A percentile compares a stretch with the other conserved stretches of the same genome.
Evolutionary conservation across 176 grass and related monocot species (phyloP).

Genomic region (Guadua angustifolia): DNA sequence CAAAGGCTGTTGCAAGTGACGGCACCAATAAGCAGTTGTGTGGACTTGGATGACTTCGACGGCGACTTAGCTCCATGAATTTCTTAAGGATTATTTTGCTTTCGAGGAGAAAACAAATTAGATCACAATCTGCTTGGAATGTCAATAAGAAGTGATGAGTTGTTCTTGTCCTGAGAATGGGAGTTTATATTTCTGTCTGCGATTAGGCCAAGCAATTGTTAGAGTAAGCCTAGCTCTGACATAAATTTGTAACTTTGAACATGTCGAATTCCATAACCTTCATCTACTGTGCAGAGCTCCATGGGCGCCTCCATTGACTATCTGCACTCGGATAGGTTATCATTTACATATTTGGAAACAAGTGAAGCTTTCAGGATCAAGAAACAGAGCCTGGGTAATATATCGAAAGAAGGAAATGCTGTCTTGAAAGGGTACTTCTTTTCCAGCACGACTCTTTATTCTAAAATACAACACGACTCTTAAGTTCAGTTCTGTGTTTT

Average conservation of each 20-base stretch:
- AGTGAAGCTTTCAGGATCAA: not conserved
- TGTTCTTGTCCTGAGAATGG: not conserved
- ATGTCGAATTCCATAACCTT: not conserved
- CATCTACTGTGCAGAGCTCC: not conserved
- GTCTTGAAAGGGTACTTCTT: not conserved
- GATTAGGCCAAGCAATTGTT: not conserved
- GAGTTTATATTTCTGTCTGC: not conserved
- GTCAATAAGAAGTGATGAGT: not conserved
- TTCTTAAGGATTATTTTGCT: not conserved
- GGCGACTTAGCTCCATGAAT: not conserved
- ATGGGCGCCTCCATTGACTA: not conserved
- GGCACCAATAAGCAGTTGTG: not conserved
- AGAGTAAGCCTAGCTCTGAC: not conserved
- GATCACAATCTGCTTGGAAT: not conserved
- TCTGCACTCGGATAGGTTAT: not conserved
- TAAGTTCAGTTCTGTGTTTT: not conserved
- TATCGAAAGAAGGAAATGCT: conserved; percentile 4
- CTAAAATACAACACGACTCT: not conserved
- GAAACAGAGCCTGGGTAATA: not conserved
- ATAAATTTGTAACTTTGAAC: not conserved
- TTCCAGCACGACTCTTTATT: not conserved
- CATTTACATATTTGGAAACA: not conserved
- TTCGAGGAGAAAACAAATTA: not conserved
- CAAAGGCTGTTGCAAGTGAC: not conserved
- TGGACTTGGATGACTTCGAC: not conserved